Base-by-base conservation (phyloP, 352 stramenopile species). In the Lagenidium sp. region DNA sequence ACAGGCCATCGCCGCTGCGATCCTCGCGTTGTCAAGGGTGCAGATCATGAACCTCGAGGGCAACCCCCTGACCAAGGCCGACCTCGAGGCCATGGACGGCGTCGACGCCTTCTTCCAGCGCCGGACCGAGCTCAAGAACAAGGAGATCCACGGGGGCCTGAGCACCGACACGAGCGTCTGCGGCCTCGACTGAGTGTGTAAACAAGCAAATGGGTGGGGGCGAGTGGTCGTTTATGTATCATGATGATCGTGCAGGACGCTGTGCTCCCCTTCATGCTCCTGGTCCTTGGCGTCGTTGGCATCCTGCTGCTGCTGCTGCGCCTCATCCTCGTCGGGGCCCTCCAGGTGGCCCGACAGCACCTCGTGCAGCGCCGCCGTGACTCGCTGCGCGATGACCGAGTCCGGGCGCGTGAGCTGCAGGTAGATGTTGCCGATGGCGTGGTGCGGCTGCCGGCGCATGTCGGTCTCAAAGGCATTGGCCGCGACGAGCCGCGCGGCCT, bases 121-220 rank as follows among this genome's bases (percentile, higher is more conserved):
- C n/a, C 81, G 81, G 24, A 91, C 71, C 29, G 57, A 73, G 44
- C 61, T 85, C 29, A 93, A 93, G 52, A 85, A 93, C 65, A 93
- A 93, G 65, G 81, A 88, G 47, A 82, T 93, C 41, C 75, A 89
- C 41, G 76, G 73, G 31, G 81, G 81, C 1, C 36, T 93, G 15
- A 79, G 60, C 50, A 76, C 81, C 6, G 78, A 93, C 60, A 56
- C 84, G 44, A 91, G 77, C 53, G 61, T 93, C 29, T 93, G 81
- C 30, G 81, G 81, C 13, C 65, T 93, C 21, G 74, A 88, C 47
- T 93, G 36, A 61, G 20, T n/a, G 18, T n/a, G n/a, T n/a, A n/a
- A n/a, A n/a, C n/a, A n/a, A n/a, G n/a, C n/a, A n/a, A n/a, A n/a
- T n/a, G n/a, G n/a, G n/a, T n/a, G n/a, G n/a, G n/a, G n/a, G n/a